Percentiles rank a stretch among this genome's conserved stretches.
phyloP scores from a whole-genome alignment of 495 filamentous ascomycete species.

The Penicillium cinerascens region DNA sequence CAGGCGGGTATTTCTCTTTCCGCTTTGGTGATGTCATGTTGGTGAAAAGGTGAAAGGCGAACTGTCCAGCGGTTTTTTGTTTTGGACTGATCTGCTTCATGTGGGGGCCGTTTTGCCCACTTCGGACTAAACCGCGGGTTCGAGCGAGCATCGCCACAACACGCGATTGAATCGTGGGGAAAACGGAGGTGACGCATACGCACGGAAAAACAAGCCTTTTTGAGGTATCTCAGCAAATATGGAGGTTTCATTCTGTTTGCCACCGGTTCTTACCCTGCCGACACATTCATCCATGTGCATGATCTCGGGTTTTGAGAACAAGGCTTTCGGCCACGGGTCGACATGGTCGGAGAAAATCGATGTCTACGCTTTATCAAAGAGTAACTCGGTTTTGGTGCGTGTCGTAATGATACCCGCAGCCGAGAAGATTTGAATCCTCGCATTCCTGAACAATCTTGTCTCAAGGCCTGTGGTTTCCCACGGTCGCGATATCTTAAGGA shows the following conservation, averaged over 20 bases:
- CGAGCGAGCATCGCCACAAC: background rate
- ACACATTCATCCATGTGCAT: background rate
- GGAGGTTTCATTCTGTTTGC: too few relatives aligned
- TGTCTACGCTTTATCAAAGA: too few relatives aligned
- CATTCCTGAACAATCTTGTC: background rate
- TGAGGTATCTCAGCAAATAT: too few relatives aligned
- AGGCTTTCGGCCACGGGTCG: background rate
- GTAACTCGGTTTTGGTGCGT: too few relatives aligned
- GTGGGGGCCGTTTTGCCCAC: slow-evolving; percentile 9
- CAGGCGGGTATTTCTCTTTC: slow-evolving; percentile 1
- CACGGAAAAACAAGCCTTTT: background rate
- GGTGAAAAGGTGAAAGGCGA: background rate
- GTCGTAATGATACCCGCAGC: background rate
- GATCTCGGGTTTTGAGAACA: background rate
- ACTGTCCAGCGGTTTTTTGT: background rate
- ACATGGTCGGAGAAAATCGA: background rate
- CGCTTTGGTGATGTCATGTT: background rate
- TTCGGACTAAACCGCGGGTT: background rate
- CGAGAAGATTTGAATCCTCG: background rate
- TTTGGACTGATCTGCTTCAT: background rate
- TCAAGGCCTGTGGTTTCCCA: background rate
- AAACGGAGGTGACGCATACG: background rate
- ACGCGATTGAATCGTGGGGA: background rate
- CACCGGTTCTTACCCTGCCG: background rate
- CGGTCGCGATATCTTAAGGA: background rate